Evolutionary conservation across 2,329 filamentous ascomycete genomes (phyloP).

Genomic region (Mycocentrospora acerina): DNA sequence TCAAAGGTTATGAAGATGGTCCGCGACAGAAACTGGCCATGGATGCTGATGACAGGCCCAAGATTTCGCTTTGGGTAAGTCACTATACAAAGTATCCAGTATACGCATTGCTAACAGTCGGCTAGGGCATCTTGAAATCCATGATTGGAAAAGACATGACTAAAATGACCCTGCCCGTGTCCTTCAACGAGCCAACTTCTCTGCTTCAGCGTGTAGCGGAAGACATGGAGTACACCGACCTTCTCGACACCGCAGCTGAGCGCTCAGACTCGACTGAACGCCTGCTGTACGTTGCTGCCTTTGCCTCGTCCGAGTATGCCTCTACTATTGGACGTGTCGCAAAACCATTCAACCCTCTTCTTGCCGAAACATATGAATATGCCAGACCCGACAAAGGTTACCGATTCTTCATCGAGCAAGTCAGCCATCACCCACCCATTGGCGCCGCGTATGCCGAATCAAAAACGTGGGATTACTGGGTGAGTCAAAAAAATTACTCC

Average conservation of each 20-base stretch:
- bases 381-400: conserved; percentile 94
- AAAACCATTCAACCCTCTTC: conserved; percentile 95
- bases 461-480: conserved; percentile 90
- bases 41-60: conserved; percentile 89
- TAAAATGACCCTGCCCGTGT: conserved; percentile 97
- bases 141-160: conserved; percentile 99
- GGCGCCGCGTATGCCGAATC: conserved; percentile 92
- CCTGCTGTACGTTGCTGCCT: conserved; percentile 90
- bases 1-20: conserved; percentile 88
- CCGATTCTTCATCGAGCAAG: conserved; percentile 97
- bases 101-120: conserved; percentile 22
- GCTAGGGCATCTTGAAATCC: conserved; percentile 89
- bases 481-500: conserved; percentile 34
- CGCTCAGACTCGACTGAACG: conserved; percentile 85
- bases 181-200: conserved; percentile 97
- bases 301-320: conserved; percentile 94
- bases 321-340: conserved; percentile 95
- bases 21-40: conserved; percentile 78
- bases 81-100: background rate
- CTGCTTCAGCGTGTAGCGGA: conserved; percentile 92
- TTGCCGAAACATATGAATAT: conserved; percentile 97
- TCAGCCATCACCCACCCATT: conserved; percentile 94
- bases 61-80: conserved; percentile 88
- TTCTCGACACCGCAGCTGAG: conserved; percentile 85
- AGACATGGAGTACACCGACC: conserved; percentile 96